Conservation (phyloP, 371 early-diverging fungal genomes). For the Rhizopus sp. region DNA sequence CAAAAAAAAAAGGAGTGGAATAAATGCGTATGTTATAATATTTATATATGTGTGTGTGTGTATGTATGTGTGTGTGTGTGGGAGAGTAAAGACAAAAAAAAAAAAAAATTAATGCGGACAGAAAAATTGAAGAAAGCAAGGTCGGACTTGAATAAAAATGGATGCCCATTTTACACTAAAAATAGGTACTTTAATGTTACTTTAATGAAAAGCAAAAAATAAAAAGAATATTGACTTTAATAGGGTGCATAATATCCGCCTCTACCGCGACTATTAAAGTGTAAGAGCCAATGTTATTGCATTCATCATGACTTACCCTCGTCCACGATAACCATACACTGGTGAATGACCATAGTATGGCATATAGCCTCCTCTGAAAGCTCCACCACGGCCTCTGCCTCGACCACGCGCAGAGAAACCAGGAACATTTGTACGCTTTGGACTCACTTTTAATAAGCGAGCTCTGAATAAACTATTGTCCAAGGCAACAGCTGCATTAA, state of each 20-base stretch:
- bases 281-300: constrained; percentile 15
- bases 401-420: constrained; percentile 75
- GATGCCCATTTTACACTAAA: too few relatives aligned
- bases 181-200: background rate
- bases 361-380: constrained; percentile 63
- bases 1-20: constrained; percentile 11
- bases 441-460: constrained; percentile 78
- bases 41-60: too few relatives aligned
- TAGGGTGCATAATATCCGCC: constrained; percentile 70
- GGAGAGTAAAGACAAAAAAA: background rate
- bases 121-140: too few relatives aligned
- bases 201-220: constrained; percentile 2
- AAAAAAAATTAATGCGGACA: too few relatives aligned
- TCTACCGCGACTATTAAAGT: constrained; percentile 50
- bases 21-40: too few relatives aligned
- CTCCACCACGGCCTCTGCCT: constrained; percentile 61
- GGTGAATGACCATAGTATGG: constrained; percentile 54
- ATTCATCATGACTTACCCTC: constrained; percentile 45
- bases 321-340: constrained; percentile 55
- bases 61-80: too few relatives aligned
- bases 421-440: constrained; percentile 97
- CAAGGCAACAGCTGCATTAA: constrained; percentile 85
- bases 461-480: constrained; percentile 91
- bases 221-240: constrained; percentile 28
- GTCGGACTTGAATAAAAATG: too few relatives aligned